phyloP scores from a whole-genome alignment of 2,329 filamentous ascomycete species.

The Aspergillus ochraceoroseus region DNA sequence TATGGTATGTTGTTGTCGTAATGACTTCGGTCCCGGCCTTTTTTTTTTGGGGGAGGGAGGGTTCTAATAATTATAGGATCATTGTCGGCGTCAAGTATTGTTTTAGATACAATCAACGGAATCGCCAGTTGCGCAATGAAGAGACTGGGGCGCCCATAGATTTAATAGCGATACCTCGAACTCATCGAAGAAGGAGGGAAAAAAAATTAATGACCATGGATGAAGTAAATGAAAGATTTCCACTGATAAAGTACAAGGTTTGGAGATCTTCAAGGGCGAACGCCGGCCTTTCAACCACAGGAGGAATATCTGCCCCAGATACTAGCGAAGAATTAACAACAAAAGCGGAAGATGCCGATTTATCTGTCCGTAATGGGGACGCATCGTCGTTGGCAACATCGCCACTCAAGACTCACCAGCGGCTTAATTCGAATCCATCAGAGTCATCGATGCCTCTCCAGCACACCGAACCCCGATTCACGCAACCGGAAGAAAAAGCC shows the following conservation, averaged over 20 bases:
- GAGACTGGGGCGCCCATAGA: constrained; percentile 87
- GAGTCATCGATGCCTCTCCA: constrained; percentile 17
- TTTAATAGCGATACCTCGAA: constrained; percentile 74
- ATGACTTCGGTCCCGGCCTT: too few species aligned
- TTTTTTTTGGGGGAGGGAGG: too few species aligned
- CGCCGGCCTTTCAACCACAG: constrained; percentile 75
- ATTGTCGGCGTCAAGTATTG: constrained; percentile 99
- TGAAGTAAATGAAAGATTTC: constrained; percentile 96
- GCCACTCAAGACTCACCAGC: constrained; percentile 21
- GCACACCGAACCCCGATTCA: constrained; percentile 10
- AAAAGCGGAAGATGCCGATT: constrained; percentile 55
- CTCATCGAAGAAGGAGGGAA: constrained; percentile 80
- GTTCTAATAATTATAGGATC: constrained; percentile 65
- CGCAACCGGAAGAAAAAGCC: constrained; percentile 20
- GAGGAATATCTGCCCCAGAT: constrained; percentile 68
- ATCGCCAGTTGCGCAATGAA: constrained; percentile 68
- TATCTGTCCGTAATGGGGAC: constrained; percentile 23
- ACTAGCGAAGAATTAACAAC: constrained; percentile 63
- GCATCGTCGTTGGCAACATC: constrained; percentile 21
- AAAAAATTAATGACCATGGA: constrained; percentile 99
- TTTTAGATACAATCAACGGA: constrained; percentile 95
- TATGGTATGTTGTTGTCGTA: constrained; percentile 96
- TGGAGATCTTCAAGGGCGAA: constrained; percentile 82
- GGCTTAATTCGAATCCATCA: constrained; percentile 15
- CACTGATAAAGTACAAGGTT: constrained; percentile 90